These are phyloP conservation scores for Striga hermonthica DNA, from an alignment of 305 asterid genomes.

Conservation along the genomic window DNA sequence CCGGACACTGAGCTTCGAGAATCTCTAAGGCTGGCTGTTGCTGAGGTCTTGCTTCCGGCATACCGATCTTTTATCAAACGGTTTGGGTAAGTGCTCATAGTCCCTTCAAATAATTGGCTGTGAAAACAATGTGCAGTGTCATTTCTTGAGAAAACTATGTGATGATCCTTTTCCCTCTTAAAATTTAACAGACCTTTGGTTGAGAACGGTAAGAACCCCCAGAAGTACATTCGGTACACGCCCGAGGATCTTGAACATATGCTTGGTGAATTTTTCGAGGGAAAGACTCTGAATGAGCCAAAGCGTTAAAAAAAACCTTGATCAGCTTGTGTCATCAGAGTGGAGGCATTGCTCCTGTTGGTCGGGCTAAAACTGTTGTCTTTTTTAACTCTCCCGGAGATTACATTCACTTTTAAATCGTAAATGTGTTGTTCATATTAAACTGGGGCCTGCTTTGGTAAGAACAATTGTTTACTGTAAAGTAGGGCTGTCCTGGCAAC, in stretches of 20 bases:
- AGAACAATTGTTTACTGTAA: too few relatives aligned
- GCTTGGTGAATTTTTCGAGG: constrained; percentile 97
- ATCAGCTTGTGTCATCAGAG: constrained; percentile 1
- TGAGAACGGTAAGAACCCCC: constrained; percentile 85
- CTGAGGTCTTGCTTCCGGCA: constrained; percentile 94
- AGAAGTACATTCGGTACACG: constrained; percentile 88
- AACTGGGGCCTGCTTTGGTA: too few relatives aligned
- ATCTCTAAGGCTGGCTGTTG: constrained; percentile 94
- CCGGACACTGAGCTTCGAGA: constrained; percentile 95
- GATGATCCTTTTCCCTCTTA: constrained; percentile 10
- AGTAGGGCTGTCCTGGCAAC: too few relatives aligned
- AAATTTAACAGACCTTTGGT: constrained; percentile 68
- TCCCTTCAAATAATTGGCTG: not conserved
- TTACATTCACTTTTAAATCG: too few relatives aligned
- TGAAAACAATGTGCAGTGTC: not conserved
- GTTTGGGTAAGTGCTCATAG: constrained; percentile 54
- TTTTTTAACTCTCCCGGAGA: too few relatives aligned
- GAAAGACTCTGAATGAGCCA: constrained; percentile 78
- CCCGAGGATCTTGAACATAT: constrained; percentile 95
- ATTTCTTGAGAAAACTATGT: not conserved
- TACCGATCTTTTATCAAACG: constrained; percentile 91
- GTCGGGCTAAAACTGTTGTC: not conserved
- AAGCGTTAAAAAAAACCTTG: constrained; percentile 54
- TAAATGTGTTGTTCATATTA: too few relatives aligned
- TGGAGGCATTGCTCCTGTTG: not conserved